Base-by-base conservation (phyloP, 2,329 filamentous ascomycete species). In the Ilyonectria sp. region DNA sequence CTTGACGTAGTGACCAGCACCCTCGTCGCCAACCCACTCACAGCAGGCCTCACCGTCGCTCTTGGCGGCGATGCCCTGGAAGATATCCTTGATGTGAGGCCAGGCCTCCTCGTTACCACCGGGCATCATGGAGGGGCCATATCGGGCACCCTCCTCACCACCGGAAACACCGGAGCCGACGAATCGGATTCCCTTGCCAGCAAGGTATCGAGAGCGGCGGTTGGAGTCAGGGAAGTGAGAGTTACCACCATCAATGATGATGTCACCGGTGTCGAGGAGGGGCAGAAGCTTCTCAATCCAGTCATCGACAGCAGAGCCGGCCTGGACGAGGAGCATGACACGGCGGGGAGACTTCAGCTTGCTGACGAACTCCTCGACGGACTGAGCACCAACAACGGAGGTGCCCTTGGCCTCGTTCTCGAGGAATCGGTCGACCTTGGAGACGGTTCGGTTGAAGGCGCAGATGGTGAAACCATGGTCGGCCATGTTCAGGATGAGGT, bases 1-100 rank as follows among this genome's bases (percentile, higher is more conserved):
- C 93, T 99, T 99, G 89, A 99, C 95, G 89, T 98, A 99, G 92
- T 99, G 96, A 78, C 96, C 96, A 86, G 96, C 94, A 91, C 96
- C 96, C 85, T 98, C 94, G 86, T 98, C 96, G 87, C 96, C 96
- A 79, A 99, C 96, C 96, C 96, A 99, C 86, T 99, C 96, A 82
- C 96, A 99, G 91, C 96, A 99, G 74, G 96, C 87, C 90, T 99
- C 96, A 79, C 92, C 92, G 80, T 98, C 95, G 84, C 93, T 97
- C 91, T 99, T 98, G 84, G 96, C 96, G 72, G 96, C 90, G 82
- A 99, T 97, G 87, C 91, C 91, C 88, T 99, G 96, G 90, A 99
- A 97, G 81, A 99, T 93, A 79, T 98, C 95, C 91, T 99, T 98
- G 88, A 99, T 97, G 85, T 93, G 91, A 78, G 94, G 94, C 96